These are phyloP conservation scores for Striga asiatica DNA, from an alignment of 257 asterid genomes.

Conservation along the genomic window DNA sequence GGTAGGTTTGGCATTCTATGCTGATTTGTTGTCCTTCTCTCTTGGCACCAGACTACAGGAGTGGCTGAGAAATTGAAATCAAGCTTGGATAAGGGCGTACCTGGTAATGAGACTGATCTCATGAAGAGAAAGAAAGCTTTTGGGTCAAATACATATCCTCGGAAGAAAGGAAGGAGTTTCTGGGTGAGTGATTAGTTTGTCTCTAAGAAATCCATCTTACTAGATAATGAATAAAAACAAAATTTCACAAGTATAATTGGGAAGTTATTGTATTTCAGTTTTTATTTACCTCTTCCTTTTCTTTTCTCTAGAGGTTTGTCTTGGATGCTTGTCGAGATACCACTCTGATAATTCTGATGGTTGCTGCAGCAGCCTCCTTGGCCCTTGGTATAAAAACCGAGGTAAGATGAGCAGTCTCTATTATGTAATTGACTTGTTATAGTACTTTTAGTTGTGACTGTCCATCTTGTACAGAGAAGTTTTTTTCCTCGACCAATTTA, in stretches of 20 bases:
- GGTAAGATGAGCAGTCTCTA: slow-evolving; percentile 30
- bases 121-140: slow-evolving; percentile 51
- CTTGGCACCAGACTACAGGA: slow-evolving; percentile 47
- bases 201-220: not conserved
- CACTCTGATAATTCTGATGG: slow-evolving; percentile 82
- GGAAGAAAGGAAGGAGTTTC: slow-evolving; percentile 78
- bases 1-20: not conserved
- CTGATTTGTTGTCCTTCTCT: slow-evolving; percentile 3
- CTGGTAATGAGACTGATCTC: slow-evolving; percentile 64
- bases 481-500: not conserved
- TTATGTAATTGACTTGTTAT: not conserved
- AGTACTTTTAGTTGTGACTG: not conserved
- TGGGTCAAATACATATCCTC: slow-evolving; percentile 93
- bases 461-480: not conserved
- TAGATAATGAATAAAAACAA: not conserved
- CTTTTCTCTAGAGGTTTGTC: slow-evolving; percentile 46
- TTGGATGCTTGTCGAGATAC: slow-evolving; percentile 96
- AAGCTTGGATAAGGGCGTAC: slow-evolving; percentile 51
- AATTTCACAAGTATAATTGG: not conserved
- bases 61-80: slow-evolving; percentile 57
- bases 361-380: slow-evolving; percentile 96
- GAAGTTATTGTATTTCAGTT: not conserved
- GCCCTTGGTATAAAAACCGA: slow-evolving; percentile 88
- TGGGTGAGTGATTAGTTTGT: slow-evolving; percentile 40
- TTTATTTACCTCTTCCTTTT: slow-evolving; percentile 2